phyloP scores from a whole-genome alignment of 371 early-diverging fungal species.

The Chytridiales sp. region DNA sequence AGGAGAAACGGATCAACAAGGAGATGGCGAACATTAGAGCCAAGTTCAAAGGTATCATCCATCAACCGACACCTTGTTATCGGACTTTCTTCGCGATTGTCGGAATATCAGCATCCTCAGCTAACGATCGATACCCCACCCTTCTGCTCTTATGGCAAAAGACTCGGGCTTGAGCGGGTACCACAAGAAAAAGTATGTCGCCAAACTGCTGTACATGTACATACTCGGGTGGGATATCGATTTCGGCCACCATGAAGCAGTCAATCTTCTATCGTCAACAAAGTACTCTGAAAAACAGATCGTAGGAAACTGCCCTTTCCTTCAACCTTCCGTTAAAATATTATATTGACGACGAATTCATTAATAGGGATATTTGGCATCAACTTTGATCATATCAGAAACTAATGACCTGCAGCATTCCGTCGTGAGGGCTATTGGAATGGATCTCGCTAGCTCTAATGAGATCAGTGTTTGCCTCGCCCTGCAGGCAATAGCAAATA shows the following conservation, averaged over 20 bases:
- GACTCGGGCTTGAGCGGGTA: slow-evolving; percentile 91
- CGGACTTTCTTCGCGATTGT: too few species aligned
- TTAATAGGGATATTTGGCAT: slow-evolving; percentile 88
- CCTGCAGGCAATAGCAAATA: slow-evolving; percentile 92
- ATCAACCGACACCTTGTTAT: too few species aligned
- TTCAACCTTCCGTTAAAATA: too few species aligned
- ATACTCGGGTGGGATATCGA: slow-evolving; percentile 97
- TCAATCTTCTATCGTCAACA: slow-evolving; percentile 80
- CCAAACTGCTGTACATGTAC: slow-evolving; percentile 97
- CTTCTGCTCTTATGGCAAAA: slow-evolving; percentile 32
- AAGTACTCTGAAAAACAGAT: slow-evolving; percentile 97
- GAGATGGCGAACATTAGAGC: slow-evolving; percentile 97
- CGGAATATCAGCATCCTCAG: too few species aligned
- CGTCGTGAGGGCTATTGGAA: slow-evolving; percentile 83
- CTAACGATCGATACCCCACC: too few species aligned
- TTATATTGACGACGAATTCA: neutral
- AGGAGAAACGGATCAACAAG: slow-evolving; percentile 97
- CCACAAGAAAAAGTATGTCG: slow-evolving; percentile 97
- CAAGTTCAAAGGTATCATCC: slow-evolving; percentile 87
- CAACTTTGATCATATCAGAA: slow-evolving; percentile 86
- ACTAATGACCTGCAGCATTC: slow-evolving; percentile 77
- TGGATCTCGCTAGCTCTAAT: slow-evolving; percentile 85
- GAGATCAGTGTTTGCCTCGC: slow-evolving; percentile 91
- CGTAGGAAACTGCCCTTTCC: slow-evolving; percentile 49
- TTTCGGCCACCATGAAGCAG: slow-evolving; percentile 95